These are phyloP conservation scores for Tolypocladium endophyticum DNA, from an alignment of 2,329 filamentous ascomycete species.

Conservation along the genomic window DNA sequence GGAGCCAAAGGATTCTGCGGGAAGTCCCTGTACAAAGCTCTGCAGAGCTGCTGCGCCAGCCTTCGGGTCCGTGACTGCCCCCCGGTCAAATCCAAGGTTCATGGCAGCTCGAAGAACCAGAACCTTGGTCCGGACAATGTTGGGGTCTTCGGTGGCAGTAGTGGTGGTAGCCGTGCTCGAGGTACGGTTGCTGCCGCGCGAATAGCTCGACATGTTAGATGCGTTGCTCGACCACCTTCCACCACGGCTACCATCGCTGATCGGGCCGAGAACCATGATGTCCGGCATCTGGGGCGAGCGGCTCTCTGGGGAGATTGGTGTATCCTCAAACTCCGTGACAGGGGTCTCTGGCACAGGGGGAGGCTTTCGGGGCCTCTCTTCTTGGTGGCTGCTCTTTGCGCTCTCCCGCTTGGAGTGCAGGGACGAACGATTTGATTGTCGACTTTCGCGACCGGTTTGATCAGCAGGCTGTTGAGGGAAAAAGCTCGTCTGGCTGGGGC, in stretches of 20 bases:
- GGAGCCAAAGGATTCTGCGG: conserved; percentile 68
- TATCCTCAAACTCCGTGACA: conserved; percentile 91
- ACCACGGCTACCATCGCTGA: conserved; percentile 44
- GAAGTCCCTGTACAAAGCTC: conserved; percentile 65
- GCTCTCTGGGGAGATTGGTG: conserved; percentile 70
- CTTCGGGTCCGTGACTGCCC: conserved; percentile 32
- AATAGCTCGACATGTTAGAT: conserved; percentile 70
- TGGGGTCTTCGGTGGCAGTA: conserved; percentile 60
- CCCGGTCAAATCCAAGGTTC: conserved; percentile 68
- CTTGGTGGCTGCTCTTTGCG: conserved; percentile 31
- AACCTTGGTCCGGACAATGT: conserved; percentile 66
- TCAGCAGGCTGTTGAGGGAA: conserved; percentile 41
- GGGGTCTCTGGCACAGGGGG: conserved; percentile 70
- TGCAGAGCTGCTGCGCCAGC: conserved; percentile 48
- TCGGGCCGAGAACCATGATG: conserved; percentile 75
- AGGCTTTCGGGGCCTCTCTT: conserved; percentile 38
- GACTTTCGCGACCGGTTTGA: conserved; percentile 35
- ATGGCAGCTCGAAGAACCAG: conserved; percentile 78
- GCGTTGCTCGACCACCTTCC: conserved; percentile 75
- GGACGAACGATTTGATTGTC: conserved; percentile 39
- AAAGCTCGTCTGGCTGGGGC: conserved; percentile 69
- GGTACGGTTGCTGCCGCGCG: conserved; percentile 55
- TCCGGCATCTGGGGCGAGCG: conserved; percentile 69
- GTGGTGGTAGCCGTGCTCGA: conserved; percentile 65
- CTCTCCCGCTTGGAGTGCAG: conserved; percentile 42